Base-by-base conservation (phyloP, 2,329 filamentous ascomycete species). In the Chalaropsis ovoidea region DNA sequence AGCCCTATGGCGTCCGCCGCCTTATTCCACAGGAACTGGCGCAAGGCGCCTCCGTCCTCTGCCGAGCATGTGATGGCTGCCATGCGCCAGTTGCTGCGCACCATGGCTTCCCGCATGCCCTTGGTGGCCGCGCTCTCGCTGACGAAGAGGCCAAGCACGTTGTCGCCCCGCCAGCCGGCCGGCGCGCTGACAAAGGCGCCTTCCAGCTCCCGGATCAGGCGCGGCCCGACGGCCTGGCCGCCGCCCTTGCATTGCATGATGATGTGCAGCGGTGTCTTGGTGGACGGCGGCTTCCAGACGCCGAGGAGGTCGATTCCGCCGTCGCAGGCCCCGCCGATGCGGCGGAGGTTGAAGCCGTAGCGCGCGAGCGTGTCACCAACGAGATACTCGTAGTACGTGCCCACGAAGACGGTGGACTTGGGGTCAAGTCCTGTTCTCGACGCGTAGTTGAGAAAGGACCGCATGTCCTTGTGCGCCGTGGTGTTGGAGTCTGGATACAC, bases 311-410 rank as follows among this genome's bases (percentile, higher is more conserved):
- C 89, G 70, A 90, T 88, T 45, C 89, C 89, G 67, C 78, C 80
- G 74, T 93, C 89, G 0, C 81, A 83, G 2, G 77, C 76, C 43
- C 86, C 82, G 35, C 89, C 89, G 1, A 87, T 80, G 41, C 88
- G 82, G 60, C 77, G 77, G 42, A 92, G 78, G 24, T 76, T 74
- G 76, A 93, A 88, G 64, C 86, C 85, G 63, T 88, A 81, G 1
- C 76, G 75, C 2, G 79, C 71, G 0, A 93, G 79, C 0, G 81
- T 75, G 3, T 75, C 72, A 5, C 81, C 80, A 2, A 85, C 82
- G 0, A 78, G 84, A 76, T 93, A 93, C 74, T 94, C 89, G 76
- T 89, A 93, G 72, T 82, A 82, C 0, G 88, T 93, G 69, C 89
- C 89, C 52, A 85, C 77, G 72, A 85, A 92, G 56, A 84, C 79